Percentiles rank a stretch among this genome's conserved stretches.
phyloP scores from a whole-genome alignment of 306 rosid species.

The Cucumis melo region DNA sequence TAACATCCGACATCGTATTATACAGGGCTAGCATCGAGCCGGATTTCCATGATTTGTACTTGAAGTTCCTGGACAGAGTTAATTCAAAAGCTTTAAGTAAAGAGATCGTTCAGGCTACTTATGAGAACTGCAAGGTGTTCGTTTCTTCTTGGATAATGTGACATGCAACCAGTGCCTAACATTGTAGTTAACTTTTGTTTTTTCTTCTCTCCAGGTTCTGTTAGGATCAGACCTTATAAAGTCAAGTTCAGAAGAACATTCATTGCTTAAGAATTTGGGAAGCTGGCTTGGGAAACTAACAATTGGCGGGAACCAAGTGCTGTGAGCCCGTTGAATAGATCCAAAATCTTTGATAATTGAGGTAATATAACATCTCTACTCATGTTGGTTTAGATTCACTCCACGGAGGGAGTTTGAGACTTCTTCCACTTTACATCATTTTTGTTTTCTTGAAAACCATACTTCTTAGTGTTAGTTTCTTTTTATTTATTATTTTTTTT shows the following conservation, averaged over 20 bases:
- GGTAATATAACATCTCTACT: slow-evolving; percentile 25
- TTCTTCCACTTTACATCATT: neutral
- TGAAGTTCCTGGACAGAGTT: slow-evolving; percentile 81
- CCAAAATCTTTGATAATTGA: slow-evolving; percentile 95
- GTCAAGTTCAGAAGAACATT: slow-evolving; percentile 98
- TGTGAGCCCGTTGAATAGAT: slow-evolving; percentile 92
- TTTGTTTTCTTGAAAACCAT: slow-evolving; percentile 3
- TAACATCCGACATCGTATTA: neutral
- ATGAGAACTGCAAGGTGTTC: slow-evolving; percentile 96
- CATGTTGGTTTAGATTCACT: neutral
- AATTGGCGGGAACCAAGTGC: slow-evolving; percentile 88
- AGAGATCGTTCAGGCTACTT: slow-evolving; percentile 80
- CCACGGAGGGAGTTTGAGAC: neutral
- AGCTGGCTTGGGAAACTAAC: slow-evolving; percentile 99
- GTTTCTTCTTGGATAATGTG: neutral
- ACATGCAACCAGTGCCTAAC: neutral
- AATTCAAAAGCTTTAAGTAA: slow-evolving; percentile 69
- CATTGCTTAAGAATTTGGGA: slow-evolving; percentile 86
- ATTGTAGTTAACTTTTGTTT: neutral
- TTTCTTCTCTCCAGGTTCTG: slow-evolving; percentile 56
- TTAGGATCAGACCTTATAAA: slow-evolving; percentile 91
- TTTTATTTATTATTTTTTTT: neutral
- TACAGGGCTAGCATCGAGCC: slow-evolving; percentile 98
- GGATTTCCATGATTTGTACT: slow-evolving; percentile 86
- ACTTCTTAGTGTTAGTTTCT: neutral